Base-by-base conservation (phyloP, 2,329 filamentous ascomycete genomes). In the Lasiodiplodia citricola region DNA sequence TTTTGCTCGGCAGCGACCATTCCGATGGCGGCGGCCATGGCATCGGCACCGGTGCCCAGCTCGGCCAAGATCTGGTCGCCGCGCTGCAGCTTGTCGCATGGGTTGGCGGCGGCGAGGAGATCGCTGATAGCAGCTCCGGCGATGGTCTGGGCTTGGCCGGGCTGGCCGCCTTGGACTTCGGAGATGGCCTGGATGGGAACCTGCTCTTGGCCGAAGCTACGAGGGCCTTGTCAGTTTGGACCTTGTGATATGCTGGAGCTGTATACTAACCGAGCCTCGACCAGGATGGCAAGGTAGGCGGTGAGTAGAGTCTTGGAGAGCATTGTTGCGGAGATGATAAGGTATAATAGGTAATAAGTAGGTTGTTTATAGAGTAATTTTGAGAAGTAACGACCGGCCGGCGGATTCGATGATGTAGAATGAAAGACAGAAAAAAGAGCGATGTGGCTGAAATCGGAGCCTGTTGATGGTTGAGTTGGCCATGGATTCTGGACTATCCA, bases 1-100 rank as follows among this genome's bases (percentile, higher is more conserved):
- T 92, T 92, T 80, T 91, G 89, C 83, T 91, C 90, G 4, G 90
- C 89, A 31, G 87, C 85, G 16, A 91, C 89, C 47, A 91, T 84
- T 18, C 85, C 86, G 69, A 85, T 85, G 21, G 90, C 90, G 23
- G 87, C 90, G 16, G 85, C 83, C 69, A 92, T 82, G 71, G 89
- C 88, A 70, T 84, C 80, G n/a, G 84, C 79, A 72, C 87, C 87
- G 56, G 80, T 85, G 66, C 90, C 90, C 41, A 91, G 88, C 66
- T 87, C 79, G 10, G 83, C 74, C 70, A 91, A 84, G 75, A 92
- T 90, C 74, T 88, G 76, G 75, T 92, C 90, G 71, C 88, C 90
- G 56, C 88, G 87, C 25, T 79, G 79, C 72, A 92, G 88, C 85
- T 90, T 91, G 71, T 82, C 87, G 73, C 90, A 92, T 44, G 90